Evolutionary conservation across 2,329 filamentous ascomycete genomes (phyloP).

Genomic region (Talaromyces verruculosus): DNA sequence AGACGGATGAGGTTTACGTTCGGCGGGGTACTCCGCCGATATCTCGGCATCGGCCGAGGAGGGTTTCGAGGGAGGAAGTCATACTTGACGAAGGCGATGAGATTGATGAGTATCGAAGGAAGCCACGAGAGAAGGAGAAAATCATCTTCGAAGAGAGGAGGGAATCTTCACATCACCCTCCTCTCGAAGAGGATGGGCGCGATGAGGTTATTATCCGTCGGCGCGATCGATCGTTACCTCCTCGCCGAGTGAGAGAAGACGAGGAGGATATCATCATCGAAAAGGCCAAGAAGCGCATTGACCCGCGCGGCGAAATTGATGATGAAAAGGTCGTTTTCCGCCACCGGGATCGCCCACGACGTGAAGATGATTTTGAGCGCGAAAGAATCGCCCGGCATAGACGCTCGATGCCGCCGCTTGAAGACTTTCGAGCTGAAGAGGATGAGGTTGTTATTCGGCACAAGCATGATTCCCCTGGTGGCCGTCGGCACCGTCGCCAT

Average conservation of each 20-base stretch:
- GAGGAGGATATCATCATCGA: constrained; percentile 17
- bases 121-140: constrained; percentile 23
- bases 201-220: constrained; percentile 39
- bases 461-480: constrained; percentile 3
- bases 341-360: background rate
- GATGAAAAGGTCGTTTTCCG: constrained; percentile 15
- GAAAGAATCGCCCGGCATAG: constrained; percentile 9
- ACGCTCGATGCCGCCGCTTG: constrained; percentile 18
- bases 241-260: constrained; percentile 10
- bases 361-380: constrained; percentile 10
- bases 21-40: constrained; percentile 13
- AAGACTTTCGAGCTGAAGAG: constrained; percentile 17
- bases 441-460: constrained; percentile 18
- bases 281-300: constrained; percentile 20
- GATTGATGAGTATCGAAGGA: constrained; percentile 23
- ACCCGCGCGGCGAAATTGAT: constrained; percentile 6
- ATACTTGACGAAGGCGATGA: constrained; percentile 21
- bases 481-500: constrained; percentile 2
- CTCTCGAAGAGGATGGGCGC: constrained; percentile 24
- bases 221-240: constrained; percentile 27
- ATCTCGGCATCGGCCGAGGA: constrained; percentile 26
- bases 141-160: constrained; percentile 19
- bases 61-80: constrained; percentile 24
- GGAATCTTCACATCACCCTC: constrained; percentile 20
- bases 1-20: constrained; percentile 21